phyloP scores from a whole-genome alignment of 1,284 basidiomycete genomes.

The Neonothopanus nambi region DNA sequence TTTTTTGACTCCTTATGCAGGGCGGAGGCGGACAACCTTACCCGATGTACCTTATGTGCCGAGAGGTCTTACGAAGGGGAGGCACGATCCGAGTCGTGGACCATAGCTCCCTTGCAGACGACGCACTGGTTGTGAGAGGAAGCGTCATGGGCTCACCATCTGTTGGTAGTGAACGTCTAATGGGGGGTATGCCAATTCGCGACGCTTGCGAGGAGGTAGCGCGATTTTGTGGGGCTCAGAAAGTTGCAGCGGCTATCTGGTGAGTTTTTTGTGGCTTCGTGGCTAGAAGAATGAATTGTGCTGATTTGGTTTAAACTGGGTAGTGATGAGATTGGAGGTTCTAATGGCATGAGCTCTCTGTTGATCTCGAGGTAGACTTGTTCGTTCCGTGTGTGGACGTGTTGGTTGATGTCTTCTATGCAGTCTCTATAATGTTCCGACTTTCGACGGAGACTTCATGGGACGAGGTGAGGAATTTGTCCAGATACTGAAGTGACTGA shows the following conservation, averaged over 20 bases:
- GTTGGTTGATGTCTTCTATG: neutral
- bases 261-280: constrained; percentile 13
- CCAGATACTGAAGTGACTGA: neutral
- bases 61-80: constrained; percentile 43
- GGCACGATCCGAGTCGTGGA: constrained; percentile 41
- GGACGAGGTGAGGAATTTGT: constrained; percentile 40
- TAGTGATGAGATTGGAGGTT: constrained; percentile 54
- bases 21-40: constrained; percentile 41
- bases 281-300: neutral
- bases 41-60: constrained; percentile 43
- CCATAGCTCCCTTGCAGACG: constrained; percentile 29
- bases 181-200: neutral
- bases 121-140: constrained; percentile 36
- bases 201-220: constrained; percentile 28
- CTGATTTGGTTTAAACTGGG: neutral
- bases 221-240: constrained; percentile 35
- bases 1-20: neutral
- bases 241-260: constrained; percentile 39
- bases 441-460: constrained; percentile 50
- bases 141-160: constrained; percentile 46
- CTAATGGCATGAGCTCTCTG: constrained; percentile 54
- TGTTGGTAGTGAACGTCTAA: constrained; percentile 4
- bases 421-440: constrained; percentile 34
- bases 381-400: neutral
- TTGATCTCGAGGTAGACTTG: constrained; percentile 37